Evolutionary conservation across 768 basidiomycete genomes (phyloP), one percentile per base, ranked within the genome.

Genomic region (Boletus coccyginus): DNA sequence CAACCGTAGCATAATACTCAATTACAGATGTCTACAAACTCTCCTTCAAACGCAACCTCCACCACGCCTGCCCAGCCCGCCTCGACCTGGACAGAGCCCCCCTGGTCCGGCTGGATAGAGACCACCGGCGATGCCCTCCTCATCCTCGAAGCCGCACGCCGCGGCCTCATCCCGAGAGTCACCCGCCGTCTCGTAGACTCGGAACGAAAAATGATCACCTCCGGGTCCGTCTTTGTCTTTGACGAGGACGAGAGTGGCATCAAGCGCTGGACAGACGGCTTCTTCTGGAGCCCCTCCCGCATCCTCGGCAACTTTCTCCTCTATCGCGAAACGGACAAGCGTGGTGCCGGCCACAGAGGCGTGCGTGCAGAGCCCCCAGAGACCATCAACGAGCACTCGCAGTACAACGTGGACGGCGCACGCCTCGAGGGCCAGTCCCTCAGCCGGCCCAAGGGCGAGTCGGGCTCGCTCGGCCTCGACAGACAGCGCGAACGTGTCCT

Each of bases 231-330:
- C 12, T 98, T 98, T 65, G 95, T 97, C 61, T 98, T 97, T 67
- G 93, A 98, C 72, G 95, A 97, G 77, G 89, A 93, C 65, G 94
- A 96, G 74, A 93, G 91, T 66, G 94, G 94, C 29, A 98, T 98
- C 77, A 96, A 95, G 76, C 82, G 95, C 43, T 97, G 94, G 92
- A 98, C 95, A 2, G 95, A 98, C 74, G 94, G 94, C n/a, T 87
- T 91, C 69, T 89, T 90, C 69, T 97, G 95, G 95, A 91, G 88
- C 62, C 95, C 95, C 0, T 90, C 87, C 61, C 80, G 95, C 27
- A 27, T 27, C 4, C 27, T 27, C 4, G 27, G 27, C 27, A 27
- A 27, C 27, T 27, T 27, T 27, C 27, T 27, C 27, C 27, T 27
- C 27, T 27, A 27, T 3, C 27, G 27, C 27, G 27, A 27, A 6